phyloP scores from a whole-genome alignment of 192 early-diverging fungal species.

The Lobosporangium transversale region DNA sequence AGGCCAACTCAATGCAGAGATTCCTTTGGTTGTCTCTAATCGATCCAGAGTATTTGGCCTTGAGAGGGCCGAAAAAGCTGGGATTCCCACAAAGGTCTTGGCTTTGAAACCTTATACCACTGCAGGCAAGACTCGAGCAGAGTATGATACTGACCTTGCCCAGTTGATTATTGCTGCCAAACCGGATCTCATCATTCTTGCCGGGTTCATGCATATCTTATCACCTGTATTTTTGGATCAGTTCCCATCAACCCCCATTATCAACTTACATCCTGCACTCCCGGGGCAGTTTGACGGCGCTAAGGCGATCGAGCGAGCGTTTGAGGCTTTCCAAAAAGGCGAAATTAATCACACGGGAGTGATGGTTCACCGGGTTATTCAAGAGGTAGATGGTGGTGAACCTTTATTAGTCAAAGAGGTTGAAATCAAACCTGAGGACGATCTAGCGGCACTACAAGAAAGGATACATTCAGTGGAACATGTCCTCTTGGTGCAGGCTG shows the following conservation, averaged over 20 bases:
- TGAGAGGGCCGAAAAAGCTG: conserved; percentile 80
- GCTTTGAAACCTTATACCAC: conserved; percentile 89
- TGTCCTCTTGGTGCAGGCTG: conserved; percentile 83
- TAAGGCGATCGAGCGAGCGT: conserved; percentile 94
- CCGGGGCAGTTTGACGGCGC: conserved; percentile 98
- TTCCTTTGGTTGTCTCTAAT: conserved; percentile 93
- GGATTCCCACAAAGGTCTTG: conserved; percentile 85
- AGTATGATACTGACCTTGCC: conserved; percentile 92
- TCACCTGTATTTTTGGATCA: conserved; percentile 81
- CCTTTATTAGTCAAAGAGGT: conserved; percentile 83
- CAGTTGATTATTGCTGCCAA: conserved; percentile 64
- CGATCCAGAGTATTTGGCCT: conserved; percentile 86
- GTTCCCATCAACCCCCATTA: conserved; percentile 76
- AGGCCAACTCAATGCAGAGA: conserved; percentile 67
- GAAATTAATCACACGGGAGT: conserved; percentile 78
- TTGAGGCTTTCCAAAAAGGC: conserved; percentile 84
- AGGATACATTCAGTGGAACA: conserved; percentile 94
- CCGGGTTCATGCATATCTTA: conserved; percentile 99
- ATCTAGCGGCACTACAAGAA: conserved; percentile 81
- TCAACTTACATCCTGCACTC: conserved; percentile 97
- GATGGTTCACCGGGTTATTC: conserved; percentile 96
- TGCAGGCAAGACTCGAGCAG: conserved; percentile 79
- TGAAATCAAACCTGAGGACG: conserved; percentile 81
- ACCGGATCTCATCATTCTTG: conserved; percentile 91
- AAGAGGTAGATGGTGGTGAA: conserved; percentile 95